phyloP scores from a whole-genome alignment of 1,284 basidiomycete species.

The Boletus mariae region DNA sequence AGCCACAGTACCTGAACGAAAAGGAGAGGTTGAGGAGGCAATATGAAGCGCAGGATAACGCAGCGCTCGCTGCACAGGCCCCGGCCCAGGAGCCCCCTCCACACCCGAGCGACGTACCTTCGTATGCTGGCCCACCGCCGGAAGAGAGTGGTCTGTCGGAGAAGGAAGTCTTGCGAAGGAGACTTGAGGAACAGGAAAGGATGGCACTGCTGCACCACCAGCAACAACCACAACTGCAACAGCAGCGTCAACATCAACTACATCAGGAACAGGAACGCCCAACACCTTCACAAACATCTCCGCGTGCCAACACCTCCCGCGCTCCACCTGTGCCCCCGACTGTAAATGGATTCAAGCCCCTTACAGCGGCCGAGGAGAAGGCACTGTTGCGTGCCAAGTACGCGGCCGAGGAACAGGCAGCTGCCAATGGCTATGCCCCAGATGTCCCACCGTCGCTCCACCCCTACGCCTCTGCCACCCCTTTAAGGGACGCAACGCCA shows the following conservation, averaged over 20 bases:
- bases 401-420: conserved; percentile 47
- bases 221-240: conserved; percentile 9
- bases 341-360: conserved; percentile 31
- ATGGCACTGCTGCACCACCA: conserved; percentile 23
- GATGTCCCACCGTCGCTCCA: conserved; percentile 15
- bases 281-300: conserved; percentile 28
- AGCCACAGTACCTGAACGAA: conserved; percentile 34
- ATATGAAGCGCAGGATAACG: conserved; percentile 65
- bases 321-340: conserved; percentile 23
- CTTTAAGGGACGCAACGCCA: conserved; percentile 23
- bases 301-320: conserved; percentile 20
- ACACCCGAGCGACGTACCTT: conserved; percentile 18
- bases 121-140: conserved; percentile 15
- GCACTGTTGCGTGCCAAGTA: conserved; percentile 61
- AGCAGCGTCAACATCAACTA: background rate
- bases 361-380: conserved; percentile 77
- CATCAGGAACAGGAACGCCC: conserved; percentile 1
- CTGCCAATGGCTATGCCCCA: conserved; percentile 12
- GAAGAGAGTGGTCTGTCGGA: conserved; percentile 39
- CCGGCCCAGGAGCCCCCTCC: conserved; percentile 16
- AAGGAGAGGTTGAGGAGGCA: conserved; percentile 35
- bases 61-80: conserved; percentile 29
- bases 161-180: conserved; percentile 51
- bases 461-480: conserved; percentile 17
- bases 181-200: conserved; percentile 45